Evolutionary conservation across 129 eudicot genomes (phyloP), one percentile per base, ranked within the genome.

Genomic region (Flaveria brownii): DNA sequence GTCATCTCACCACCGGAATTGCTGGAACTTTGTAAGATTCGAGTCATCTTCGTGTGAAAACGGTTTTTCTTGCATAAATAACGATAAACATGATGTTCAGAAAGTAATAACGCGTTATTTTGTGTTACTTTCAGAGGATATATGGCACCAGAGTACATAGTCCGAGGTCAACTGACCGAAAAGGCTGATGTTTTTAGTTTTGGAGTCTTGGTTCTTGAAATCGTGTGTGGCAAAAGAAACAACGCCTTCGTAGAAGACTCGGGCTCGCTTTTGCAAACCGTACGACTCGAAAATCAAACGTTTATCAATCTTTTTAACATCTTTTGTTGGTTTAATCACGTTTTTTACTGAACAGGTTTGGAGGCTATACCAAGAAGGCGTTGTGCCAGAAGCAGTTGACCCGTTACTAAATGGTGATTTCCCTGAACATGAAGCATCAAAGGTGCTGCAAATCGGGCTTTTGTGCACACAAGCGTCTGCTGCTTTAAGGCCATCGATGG

Each of bases 1-100:
- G 91, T 80, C 96, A 90, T 80, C 93, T 90, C 52, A 88, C 93
- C 88, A 90, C 96, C 2, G 96, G 96, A 65, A 90, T 90, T 76
- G 96, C 96, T 63, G 96, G 96, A 72, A 90, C 96, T 73, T 77
- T 90, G 96, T 90, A 87, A 84, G 96, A 46, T 11, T 57, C 33
- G 33, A 64, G 33, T 57, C 64, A 22, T 9, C 33, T 25, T 42
- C 15, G 68, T 15, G 36, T 8, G 28, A n/a, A 25, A 33, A 11
- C 7, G 10, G 12, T 22, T 18, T 41, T 23, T 50, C 4, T 1
- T 56, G 14, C 67, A 61, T 66, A 23, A 47, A 17, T 33, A 25
- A 36, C 0, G 16, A 8, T 72, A 26, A 18, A 45, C 11, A 33
- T 30, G 36, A 23, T 67, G 42, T 14, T 68, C 17, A 63, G 12